A percentile compares a stretch with the other conserved stretches of the same genome.
Conservation (phyloP, 140 eudicot genomes). For the Anethum foeniculum region DNA sequence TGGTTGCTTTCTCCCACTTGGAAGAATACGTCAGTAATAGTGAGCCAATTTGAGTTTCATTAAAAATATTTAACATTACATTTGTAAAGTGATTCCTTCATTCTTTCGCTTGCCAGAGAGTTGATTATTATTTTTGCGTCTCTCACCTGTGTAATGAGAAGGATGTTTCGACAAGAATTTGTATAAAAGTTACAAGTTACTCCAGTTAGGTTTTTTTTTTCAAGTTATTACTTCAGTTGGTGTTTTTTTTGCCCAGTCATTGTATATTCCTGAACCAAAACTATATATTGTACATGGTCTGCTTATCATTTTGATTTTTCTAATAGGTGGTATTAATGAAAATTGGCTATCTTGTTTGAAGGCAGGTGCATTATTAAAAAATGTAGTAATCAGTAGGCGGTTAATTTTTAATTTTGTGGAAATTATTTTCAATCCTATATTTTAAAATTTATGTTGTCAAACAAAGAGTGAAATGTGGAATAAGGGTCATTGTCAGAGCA, state of each 20-base stretch:
- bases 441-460: neutral
- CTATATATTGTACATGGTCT: neutral
- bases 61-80: neutral
- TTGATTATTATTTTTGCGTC: neutral
- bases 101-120: constrained; percentile 3
- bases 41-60: neutral
- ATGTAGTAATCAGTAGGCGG: neutral
- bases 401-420: neutral
- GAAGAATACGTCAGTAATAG: neutral
- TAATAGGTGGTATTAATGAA: neutral
- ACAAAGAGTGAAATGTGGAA: neutral
- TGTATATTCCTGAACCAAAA: neutral
- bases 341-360: neutral
- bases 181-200: neutral
- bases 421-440: neutral
- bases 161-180: neutral
- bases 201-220: neutral
- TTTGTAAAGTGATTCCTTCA: constrained; percentile 5
- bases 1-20: neutral
- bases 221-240: neutral
- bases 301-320: neutral
- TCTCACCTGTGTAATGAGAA: neutral
- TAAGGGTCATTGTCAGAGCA: neutral
- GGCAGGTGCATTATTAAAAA: neutral
- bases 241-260: too few relatives aligned